phyloP scores from a whole-genome alignment of 2,329 filamentous ascomycete genomes.

The Beauveria caledonica region DNA sequence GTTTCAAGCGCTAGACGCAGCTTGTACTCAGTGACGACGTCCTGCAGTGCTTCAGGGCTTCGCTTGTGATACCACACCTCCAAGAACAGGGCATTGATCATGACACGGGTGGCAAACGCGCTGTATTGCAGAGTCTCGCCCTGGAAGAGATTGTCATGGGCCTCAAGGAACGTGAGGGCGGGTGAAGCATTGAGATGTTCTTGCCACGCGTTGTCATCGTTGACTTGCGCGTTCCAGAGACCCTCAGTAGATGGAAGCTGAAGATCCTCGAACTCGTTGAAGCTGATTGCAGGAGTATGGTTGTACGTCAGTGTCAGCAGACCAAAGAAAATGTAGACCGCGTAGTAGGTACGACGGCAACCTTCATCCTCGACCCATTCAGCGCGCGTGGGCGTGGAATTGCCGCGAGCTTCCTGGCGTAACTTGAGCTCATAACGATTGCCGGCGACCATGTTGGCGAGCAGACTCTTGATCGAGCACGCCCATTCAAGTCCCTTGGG shows the following conservation, averaged over 20 bases:
- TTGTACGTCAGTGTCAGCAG: slow-evolving; percentile 93
- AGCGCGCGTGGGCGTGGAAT: slow-evolving; percentile 63
- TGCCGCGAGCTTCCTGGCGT: slow-evolving; percentile 78
- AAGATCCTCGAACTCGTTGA: slow-evolving; percentile 93
- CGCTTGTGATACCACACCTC: slow-evolving; percentile 99
- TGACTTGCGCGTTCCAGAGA: slow-evolving; percentile 78
- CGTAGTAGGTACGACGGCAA: slow-evolving; percentile 92
- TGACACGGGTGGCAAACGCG: slow-evolving; percentile 91
- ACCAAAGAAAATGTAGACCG: slow-evolving; percentile 98
- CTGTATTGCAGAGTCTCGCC: slow-evolving; percentile 87
- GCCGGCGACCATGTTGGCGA: slow-evolving; percentile 97
- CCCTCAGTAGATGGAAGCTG: slow-evolving; percentile 90
- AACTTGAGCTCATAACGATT: slow-evolving; percentile 95
- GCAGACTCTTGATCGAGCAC: slow-evolving; percentile 94
- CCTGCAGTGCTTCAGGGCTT: slow-evolving; percentile 92
- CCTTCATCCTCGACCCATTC: slow-evolving; percentile 98
- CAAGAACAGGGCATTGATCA: slow-evolving; percentile 97
- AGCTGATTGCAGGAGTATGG: slow-evolving; percentile 94
- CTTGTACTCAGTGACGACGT: slow-evolving; percentile 97
- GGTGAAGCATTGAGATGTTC: slow-evolving; percentile 65
- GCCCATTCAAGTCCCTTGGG: slow-evolving; percentile 97
- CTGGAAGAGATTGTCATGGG: slow-evolving; percentile 92
- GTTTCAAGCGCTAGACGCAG: slow-evolving; percentile 90
- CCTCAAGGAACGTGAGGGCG: slow-evolving; percentile 81
- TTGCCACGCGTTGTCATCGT: slow-evolving; percentile 75